Evolutionary conservation across 2,329 filamentous ascomycete genomes (phyloP).

Genomic region (Ilyonectria robusta): DNA sequence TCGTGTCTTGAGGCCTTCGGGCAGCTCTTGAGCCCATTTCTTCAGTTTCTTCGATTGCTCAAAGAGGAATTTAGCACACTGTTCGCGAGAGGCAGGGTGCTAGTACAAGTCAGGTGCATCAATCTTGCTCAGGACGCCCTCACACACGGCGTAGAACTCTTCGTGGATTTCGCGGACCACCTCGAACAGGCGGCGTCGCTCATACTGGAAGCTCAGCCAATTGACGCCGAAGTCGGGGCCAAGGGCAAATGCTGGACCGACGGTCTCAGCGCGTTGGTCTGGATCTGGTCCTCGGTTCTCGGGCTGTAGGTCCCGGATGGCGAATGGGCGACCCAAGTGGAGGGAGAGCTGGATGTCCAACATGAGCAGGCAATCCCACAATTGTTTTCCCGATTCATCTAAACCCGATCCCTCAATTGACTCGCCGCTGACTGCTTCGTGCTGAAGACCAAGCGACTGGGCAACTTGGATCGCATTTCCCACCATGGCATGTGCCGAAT

Average conservation of each 20-base stretch:
- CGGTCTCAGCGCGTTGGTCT: constrained; percentile 27
- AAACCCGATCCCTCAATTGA: background rate
- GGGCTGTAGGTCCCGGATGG: constrained; percentile 2
- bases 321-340: constrained; percentile 39
- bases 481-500: constrained; percentile 37
- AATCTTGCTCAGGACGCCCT: constrained; percentile 34
- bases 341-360: constrained; percentile 40
- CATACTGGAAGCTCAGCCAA: constrained; percentile 42
- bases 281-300: constrained; percentile 21
- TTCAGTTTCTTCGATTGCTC: constrained; percentile 51
- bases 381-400: background rate
- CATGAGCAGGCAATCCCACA: constrained; percentile 42
- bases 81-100: constrained; percentile 43
- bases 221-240: constrained; percentile 28
- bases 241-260: constrained; percentile 39
- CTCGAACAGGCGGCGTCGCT: constrained; percentile 36
- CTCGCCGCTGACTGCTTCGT: background rate
- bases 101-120: constrained; percentile 41
- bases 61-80: constrained; percentile 45
- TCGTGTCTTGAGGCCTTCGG: constrained; percentile 54
- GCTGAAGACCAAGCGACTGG: constrained; percentile 39
- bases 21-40: constrained; percentile 50
- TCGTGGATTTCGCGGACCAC: constrained; percentile 36
- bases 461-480: constrained; percentile 37
- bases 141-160: constrained; percentile 34